Base-by-base conservation (phyloP, 352 stramenopile species). In the Globisporangium lucens region DNA sequence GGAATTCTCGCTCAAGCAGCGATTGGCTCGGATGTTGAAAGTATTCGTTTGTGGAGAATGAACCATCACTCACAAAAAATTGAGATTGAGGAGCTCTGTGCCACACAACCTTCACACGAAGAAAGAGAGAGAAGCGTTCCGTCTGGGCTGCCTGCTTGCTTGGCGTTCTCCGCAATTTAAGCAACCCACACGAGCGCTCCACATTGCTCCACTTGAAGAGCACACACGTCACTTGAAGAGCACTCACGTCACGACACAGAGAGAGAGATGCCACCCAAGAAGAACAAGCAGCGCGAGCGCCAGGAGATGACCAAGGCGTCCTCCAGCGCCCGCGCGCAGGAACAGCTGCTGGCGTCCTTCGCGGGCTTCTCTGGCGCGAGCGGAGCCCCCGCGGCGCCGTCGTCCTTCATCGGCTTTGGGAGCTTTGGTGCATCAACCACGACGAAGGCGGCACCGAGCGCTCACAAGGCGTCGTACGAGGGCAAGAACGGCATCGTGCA, bases 231-330 rank as follows among this genome's bases (percentile, higher is more conserved):
- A 46, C 35, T 20, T 20, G 38, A 17, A 46, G 38, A 46, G 38
- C 12, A 46, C 12, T 20, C 38, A 46, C 38, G 2, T 5, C 38
- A 46, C 35, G n/a, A 12, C 24, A 46, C 17, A 36, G 33, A 30
- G 46, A 13, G 24, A 41, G 33, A 35, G 10, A 83, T 83, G 76
- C 55, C 74, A 56, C 80, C 81, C 57, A 90, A 89, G 81, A 91
- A 88, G 71, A 96, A 91, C 78, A 94, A 94, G 73, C 88, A 96
- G 78, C 85, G 85, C 71, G 88, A 96, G 74, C 91, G 91, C 68
- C 82, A 89, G 60, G 88, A 93, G 74, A 82, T 94, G 71, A 91
- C 74, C 63, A 82, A 82, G 51, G 88, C 88, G 55, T 93, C 88
- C 9, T 96, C 88, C 10, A 91, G 86, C 56, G 75, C 85, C 9